These are phyloP conservation scores for Esteya vermicola DNA, from an alignment of 2,329 filamentous ascomycete genomes.

Conservation along the genomic window DNA sequence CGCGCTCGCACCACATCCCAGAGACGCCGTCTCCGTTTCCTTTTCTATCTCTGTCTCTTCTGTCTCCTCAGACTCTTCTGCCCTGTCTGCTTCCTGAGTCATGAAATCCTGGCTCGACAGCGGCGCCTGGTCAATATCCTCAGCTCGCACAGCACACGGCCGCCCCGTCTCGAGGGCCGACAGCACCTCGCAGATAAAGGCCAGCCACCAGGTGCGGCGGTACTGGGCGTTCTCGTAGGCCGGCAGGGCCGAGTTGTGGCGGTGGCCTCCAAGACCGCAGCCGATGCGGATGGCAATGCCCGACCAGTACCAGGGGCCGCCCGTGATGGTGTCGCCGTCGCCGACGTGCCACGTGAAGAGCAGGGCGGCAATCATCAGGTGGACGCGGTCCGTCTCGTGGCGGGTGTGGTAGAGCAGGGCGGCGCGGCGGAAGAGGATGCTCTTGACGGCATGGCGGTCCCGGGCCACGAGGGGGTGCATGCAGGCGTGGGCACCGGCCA, in stretches of 20 bases:
- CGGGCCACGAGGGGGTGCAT: conserved; percentile 12
- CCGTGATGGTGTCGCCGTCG: conserved; percentile 11
- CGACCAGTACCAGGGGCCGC: conserved; percentile 15
- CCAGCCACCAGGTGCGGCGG: conserved; percentile 4
- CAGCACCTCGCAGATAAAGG: conserved; percentile 4
- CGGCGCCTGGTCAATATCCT: conserved; percentile 2
- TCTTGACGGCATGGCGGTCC: conserved; percentile 12
- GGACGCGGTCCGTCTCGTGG: conserved; percentile 14
- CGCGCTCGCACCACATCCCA: neutral
- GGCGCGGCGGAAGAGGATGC: conserved; percentile 14
- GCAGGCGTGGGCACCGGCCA: conserved; percentile 14
- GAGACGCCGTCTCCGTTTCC: neutral
- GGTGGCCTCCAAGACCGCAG: conserved; percentile 15
- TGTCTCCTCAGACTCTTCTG: no score
- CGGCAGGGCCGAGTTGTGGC: conserved; percentile 6
- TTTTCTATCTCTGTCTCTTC: no score
- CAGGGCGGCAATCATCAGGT: conserved; percentile 15
- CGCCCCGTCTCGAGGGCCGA: conserved; percentile 6
- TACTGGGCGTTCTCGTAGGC: neutral
- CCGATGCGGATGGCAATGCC: conserved; percentile 15
- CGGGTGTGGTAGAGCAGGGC: conserved; percentile 15
- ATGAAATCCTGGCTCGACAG: no score
- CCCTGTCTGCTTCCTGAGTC: no score
- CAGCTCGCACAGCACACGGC: conserved; percentile 2
- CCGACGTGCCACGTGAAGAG: conserved; percentile 15